These are phyloP conservation scores for Trichoderma gamsii DNA, from an alignment of 495 filamentous ascomycete species.

Conservation along the genomic window DNA sequence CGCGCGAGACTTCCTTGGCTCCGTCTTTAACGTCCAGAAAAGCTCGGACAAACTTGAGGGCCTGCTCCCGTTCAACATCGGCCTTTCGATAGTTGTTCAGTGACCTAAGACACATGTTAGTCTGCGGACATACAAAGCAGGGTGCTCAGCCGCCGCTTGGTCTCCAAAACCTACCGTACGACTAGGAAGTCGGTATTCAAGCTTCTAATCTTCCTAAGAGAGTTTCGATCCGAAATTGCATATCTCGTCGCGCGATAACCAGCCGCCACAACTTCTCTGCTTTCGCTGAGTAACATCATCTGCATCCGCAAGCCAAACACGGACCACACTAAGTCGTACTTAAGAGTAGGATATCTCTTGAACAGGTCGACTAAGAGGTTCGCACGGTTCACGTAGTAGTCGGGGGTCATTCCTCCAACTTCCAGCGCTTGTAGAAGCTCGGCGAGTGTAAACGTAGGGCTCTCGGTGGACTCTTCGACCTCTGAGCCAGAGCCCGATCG, in stretches of 20 bases:
- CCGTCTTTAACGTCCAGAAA: constrained; percentile 96
- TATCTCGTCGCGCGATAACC: constrained; percentile 91
- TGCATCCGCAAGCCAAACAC: constrained; percentile 90
- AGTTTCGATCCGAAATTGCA: constrained; percentile 85
- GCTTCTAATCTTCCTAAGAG: constrained; percentile 77
- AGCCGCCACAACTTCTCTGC: constrained; percentile 89
- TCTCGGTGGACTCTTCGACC: constrained; percentile 68
- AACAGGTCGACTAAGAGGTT: constrained; percentile 90
- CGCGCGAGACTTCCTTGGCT: constrained; percentile 77
- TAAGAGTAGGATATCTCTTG: constrained; percentile 84
- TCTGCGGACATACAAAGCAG: not conserved
- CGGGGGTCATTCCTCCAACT: constrained; percentile 74
- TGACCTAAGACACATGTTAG: constrained; percentile 43
- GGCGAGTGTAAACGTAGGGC: constrained; percentile 80
- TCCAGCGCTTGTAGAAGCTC: constrained; percentile 87
- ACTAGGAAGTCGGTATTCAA: constrained; percentile 90
- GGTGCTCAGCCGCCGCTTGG: not conserved
- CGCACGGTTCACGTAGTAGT: constrained; percentile 89
- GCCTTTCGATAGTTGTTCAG: constrained; percentile 92
- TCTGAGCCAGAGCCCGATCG: constrained; percentile 49
- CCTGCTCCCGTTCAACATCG: constrained; percentile 93
- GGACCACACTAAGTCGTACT: constrained; percentile 93
- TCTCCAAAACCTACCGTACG: constrained; percentile 48
- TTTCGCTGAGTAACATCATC: constrained; percentile 89
- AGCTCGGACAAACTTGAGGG: constrained; percentile 89